These are phyloP conservation scores for Pleurotus platypus DNA, from an alignment of 768 basidiomycete genomes.

Conservation along the genomic window DNA sequence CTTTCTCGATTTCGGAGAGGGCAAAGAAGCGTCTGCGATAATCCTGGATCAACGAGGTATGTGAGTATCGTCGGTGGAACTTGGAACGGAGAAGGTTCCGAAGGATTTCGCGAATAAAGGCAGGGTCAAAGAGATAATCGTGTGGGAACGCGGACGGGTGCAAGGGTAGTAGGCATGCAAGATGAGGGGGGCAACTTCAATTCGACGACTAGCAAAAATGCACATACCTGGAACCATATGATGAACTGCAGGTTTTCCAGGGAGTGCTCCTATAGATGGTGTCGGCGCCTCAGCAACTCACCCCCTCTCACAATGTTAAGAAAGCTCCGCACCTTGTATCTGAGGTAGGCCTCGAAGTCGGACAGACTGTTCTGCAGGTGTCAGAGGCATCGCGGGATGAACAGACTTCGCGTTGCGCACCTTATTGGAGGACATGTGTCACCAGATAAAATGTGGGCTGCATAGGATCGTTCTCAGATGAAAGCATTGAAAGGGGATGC, in stretches of 20 bases:
- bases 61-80: neutral
- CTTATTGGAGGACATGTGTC: conserved; percentile 36
- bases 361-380: conserved; percentile 20
- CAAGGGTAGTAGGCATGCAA: neutral
- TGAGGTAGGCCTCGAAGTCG: conserved; percentile 23
- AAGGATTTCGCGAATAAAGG: neutral
- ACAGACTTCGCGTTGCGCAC: conserved; percentile 13
- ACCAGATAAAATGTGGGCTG: conserved; percentile 31
- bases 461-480: conserved; percentile 4
- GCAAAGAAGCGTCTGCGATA: conserved; percentile 31
- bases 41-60: conserved; percentile 18
- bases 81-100: neutral
- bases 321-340: conserved; percentile 18
- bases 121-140: neutral
- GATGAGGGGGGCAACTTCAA: neutral
- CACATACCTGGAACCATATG: conserved; percentile 28
- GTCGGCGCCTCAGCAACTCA: neutral
- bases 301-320: no score
- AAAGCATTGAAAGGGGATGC: neutral
- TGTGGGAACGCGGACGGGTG: conserved; percentile 6
- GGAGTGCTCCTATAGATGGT: conserved; percentile 21
- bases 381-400: neutral
- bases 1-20: conserved; percentile 17
- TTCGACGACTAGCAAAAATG: neutral
- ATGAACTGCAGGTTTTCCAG: conserved; percentile 31